Percentiles rank a stretch among this genome's conserved stretches.
Conservation (phyloP, 768 basidiomycete genomes). For the Collybia sp. region DNA sequence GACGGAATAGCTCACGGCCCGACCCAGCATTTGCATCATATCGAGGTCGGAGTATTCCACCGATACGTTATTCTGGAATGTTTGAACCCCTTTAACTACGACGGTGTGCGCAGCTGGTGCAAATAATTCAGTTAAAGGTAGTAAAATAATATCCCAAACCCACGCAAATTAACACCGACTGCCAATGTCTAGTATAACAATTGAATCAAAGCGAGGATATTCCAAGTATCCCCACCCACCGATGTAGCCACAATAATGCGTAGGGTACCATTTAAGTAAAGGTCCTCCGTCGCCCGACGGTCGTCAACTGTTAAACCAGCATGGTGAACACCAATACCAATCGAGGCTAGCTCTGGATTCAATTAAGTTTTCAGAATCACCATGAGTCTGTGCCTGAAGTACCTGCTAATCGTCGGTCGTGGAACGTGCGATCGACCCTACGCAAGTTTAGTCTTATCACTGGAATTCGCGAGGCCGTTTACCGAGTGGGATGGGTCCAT, state of each 20-base stretch:
- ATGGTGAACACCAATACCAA: slow-evolving; percentile 89
- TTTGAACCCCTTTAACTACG: slow-evolving; percentile 86
- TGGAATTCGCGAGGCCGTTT: slow-evolving; percentile 4
- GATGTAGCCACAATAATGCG: slow-evolving; percentile 80
- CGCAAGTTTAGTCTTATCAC: not conserved
- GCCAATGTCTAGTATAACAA: slow-evolving; percentile 71
- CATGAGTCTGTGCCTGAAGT: slow-evolving; percentile 8
- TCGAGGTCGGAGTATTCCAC: slow-evolving; percentile 91
- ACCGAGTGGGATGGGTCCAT: slow-evolving; percentile 65
- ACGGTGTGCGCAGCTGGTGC: slow-evolving; percentile 83
- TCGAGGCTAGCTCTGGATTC: slow-evolving; percentile 50
- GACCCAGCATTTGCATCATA: slow-evolving; percentile 94
- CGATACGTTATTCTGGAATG: slow-evolving; percentile 64
- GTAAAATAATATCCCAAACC: slow-evolving; percentile 17
- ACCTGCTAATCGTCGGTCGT: slow-evolving; percentile 67
- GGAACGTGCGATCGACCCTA: slow-evolving; percentile 55
- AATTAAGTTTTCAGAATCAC: slow-evolving; percentile 1
- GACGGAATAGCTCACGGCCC: slow-evolving; percentile 55
- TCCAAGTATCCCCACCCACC: slow-evolving; percentile 34
- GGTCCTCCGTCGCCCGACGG: slow-evolving; percentile 65
- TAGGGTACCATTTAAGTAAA: slow-evolving; percentile 62
- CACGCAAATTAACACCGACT: slow-evolving; percentile 94
- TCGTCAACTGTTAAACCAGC: slow-evolving; percentile 79
- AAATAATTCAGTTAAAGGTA: slow-evolving; percentile 1
- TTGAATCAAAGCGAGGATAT: slow-evolving; percentile 3